These are phyloP conservation scores for Plectosphaerella sp. DNA, from an alignment of 2,329 filamentous ascomycete species.

Conservation along the genomic window DNA sequence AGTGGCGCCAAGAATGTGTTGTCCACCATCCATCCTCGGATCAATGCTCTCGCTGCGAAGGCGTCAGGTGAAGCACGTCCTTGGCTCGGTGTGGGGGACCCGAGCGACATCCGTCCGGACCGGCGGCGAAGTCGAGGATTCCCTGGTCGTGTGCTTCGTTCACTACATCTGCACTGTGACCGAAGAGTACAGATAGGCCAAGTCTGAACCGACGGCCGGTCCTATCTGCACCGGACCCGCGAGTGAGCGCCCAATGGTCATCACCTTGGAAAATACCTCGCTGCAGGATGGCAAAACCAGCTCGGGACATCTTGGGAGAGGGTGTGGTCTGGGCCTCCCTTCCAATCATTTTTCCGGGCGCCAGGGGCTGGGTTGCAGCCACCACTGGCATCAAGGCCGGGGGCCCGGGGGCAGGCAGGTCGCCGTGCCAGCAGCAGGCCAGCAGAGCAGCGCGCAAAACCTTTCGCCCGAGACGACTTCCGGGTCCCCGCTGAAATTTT, in stretches of 20 bases:
- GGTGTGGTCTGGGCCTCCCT: neutral
- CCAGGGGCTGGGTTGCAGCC: neutral
- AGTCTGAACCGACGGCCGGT: too few relatives aligned
- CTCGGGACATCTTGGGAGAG: neutral
- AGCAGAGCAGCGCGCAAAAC: conserved; percentile 5
- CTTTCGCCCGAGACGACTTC: neutral
- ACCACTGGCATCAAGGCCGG: neutral
- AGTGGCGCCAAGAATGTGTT: neutral
- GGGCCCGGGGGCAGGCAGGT: conserved; percentile 13
- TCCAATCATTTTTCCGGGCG: neutral
- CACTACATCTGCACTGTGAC: too few relatives aligned
- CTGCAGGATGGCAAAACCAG: too few relatives aligned
- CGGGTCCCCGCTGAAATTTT: conserved; percentile 1
- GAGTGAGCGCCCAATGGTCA: too few relatives aligned
- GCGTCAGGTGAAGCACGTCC: neutral
- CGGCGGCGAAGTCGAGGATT: too few relatives aligned
- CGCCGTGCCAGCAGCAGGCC: conserved; percentile 15
- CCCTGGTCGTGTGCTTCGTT: too few relatives aligned
- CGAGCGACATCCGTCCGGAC: neutral
- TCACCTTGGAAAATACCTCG: too few relatives aligned
- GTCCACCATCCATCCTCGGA: neutral
- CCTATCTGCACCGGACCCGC: too few relatives aligned
- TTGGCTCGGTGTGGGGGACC: neutral
- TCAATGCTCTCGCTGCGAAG: neutral
- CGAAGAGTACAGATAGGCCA: too few relatives aligned